Evolutionary conservation across 2,329 filamentous ascomycete species (phyloP).

Genomic region (Sodiomyces alkalinus): DNA sequence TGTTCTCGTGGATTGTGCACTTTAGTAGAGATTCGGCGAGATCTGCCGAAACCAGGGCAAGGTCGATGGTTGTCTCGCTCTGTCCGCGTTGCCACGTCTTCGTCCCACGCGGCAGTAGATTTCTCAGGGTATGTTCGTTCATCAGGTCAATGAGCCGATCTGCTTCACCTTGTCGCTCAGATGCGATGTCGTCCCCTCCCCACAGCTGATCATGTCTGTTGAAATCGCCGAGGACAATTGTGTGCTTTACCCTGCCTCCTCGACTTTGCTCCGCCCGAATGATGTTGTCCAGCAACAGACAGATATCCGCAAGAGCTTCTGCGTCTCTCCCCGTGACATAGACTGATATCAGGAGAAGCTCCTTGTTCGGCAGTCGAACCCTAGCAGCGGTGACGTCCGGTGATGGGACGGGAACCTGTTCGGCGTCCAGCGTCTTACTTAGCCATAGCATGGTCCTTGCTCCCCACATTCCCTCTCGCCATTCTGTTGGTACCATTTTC

Average conservation of each 20-base stretch:
- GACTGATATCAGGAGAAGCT: not conserved
- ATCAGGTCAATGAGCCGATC: slow-evolving; percentile 20
- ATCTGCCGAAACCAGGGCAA: slow-evolving; percentile 11
- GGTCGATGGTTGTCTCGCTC: slow-evolving; percentile 11
- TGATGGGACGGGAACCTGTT: slow-evolving; percentile 4
- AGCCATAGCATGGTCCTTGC: slow-evolving; percentile 10
- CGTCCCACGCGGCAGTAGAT: slow-evolving; percentile 14
- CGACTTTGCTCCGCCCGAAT: not conserved
- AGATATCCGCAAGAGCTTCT: not conserved
- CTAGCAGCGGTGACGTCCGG: slow-evolving; percentile 1
- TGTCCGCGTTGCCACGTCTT: slow-evolving; percentile 17
- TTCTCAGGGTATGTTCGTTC: slow-evolving; percentile 14
- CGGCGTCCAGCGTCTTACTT: slow-evolving; percentile 5
- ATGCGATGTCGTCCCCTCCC: slow-evolving; percentile 8
- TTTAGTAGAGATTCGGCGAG: slow-evolving; percentile 7
- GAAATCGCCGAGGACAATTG: slow-evolving; percentile 8
- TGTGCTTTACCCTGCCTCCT: not conserved
- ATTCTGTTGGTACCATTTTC: slow-evolving; percentile 6
- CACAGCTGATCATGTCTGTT: slow-evolving; percentile 8
- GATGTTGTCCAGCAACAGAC: not conserved
- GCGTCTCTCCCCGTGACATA: slow-evolving; percentile 1
- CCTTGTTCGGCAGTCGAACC: slow-evolving; percentile 1
- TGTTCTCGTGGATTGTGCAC: slow-evolving; percentile 7
- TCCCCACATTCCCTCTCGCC: slow-evolving; percentile 7
- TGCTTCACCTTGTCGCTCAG: slow-evolving; percentile 17